Base-by-base conservation (phyloP, 805 yeast species). In the Yarrowia sp. region DNA sequence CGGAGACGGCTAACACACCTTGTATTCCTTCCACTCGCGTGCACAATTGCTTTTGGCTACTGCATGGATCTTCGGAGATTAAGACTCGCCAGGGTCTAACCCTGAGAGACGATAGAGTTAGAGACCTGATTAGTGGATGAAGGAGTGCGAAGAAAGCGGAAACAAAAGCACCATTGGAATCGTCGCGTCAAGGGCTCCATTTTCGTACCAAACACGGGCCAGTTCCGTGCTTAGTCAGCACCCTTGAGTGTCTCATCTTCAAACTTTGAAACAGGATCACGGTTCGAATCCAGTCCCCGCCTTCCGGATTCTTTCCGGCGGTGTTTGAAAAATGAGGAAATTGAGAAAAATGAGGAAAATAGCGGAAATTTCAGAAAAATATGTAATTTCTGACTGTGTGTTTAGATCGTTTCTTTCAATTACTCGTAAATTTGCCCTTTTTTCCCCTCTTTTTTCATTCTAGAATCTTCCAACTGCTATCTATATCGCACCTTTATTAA, bases 21-120 rank as follows among this genome's bases (percentile, higher is more conserved):
- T 30, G 9, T 15, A n/a, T n/a, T n/a, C n/a, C n/a, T n/a, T n/a
- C n/a, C n/a, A 34, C 56, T 52, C 56, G 56, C 19, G 56, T 52
- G 42, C 12, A 36, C 56, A 52, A 19, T 52, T 52, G 40, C 42
- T 52, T 52, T 52, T 52, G n/a, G 34, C 30, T 5, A 36, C 17
- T 24, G 56, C 56, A 52, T 17, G 56, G 56, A 52, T 34, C 56
- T 52, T 36, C 42, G 56, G 56, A 52, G 56, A 52, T 52, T 36
- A 50, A 52, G 42, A 52, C 15, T 33, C 15, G 19, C 55, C 55
- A 52, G 56, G 56, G 56, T 52, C 42, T 47, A 24, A 24, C 15
- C 13, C 19, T 49, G 20, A 9, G n/a, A 12, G 8, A 19, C 30
- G 15, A 47, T 33, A 47, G 14, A 47, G 53, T 47, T 47, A 38